Base-by-base conservation (phyloP, 441 rosid species). In the Eruca vesicaria region DNA sequence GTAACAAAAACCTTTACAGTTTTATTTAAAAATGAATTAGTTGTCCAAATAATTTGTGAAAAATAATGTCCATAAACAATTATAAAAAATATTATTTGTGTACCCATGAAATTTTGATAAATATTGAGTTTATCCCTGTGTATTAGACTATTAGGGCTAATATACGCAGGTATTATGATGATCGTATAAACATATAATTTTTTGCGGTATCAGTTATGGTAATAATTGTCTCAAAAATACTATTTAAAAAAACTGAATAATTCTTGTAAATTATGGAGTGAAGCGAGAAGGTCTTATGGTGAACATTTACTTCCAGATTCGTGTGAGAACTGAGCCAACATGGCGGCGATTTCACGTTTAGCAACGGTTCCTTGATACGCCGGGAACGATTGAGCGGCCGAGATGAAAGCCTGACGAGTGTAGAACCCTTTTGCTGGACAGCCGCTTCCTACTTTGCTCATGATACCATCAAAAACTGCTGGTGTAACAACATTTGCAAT, bases 311-410 rank as follows among this genome's bases (percentile, higher is more conserved):
- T 80, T 81, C 81, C 85, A 20, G 93, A 88, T 55, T 92, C 93
- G 35, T 88, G 97, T 0, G 95, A 89, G 43, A 83, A 85, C 69
- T 87, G 95, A 45, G 92, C 93, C 60, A 92, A 85, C 80, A 86
- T 86, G 41, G 92, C 92, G 0, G 93, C 97, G 38, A 90, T 86
- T 75, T 90, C 95, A 41, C 93, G 89, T 82, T 69, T 87, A 10
- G 93, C 76, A 0, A 84, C 81, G 1, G 76, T 56, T 85, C 92
- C 43, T 85, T 84, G 2, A 21, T 80, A 87, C 79, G 52, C 58
- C 1, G 81, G 36, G 67, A 79, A 90, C 0, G 83, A 71, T 0
- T 62, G 66, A 1, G 81, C 71, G 1, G 97, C 96, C 1, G 68
- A 36, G 3, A 88, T 76, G 73, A 92, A 92, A 7, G 63, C 84